These are phyloP conservation scores for Hypoxylon subgilvum DNA, from an alignment of 495 filamentous ascomycete genomes.

Conservation along the genomic window DNA sequence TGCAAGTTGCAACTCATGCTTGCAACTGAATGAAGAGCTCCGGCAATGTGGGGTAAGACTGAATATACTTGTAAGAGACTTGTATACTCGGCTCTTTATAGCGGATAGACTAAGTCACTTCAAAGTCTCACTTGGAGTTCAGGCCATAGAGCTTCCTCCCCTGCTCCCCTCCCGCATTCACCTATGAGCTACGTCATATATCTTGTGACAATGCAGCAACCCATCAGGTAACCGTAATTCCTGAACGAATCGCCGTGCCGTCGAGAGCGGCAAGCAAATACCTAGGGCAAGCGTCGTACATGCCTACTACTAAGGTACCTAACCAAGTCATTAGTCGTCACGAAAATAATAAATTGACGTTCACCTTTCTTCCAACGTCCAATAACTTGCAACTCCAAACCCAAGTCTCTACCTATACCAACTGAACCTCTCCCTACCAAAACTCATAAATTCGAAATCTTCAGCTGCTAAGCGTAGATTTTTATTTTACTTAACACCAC, in stretches of 20 bases:
- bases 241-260: constrained; percentile 16
- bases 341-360: constrained; percentile 23
- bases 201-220: constrained; percentile 31
- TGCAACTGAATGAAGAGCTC: constrained; percentile 1
- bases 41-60: constrained; percentile 17
- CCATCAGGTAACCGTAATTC: constrained; percentile 17
- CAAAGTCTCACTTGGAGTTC: constrained; percentile 14
- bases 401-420: constrained; percentile 13
- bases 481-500: constrained; percentile 3
- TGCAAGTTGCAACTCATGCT: too few relatives aligned
- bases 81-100: too few relatives aligned
- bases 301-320: constrained; percentile 9
- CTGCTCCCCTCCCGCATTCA: constrained; percentile 20
- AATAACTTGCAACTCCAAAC: constrained; percentile 19
- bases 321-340: constrained; percentile 8
- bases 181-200: constrained; percentile 33
- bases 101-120: constrained; percentile 17
- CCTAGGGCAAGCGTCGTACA: constrained; percentile 18
- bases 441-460: neutral
- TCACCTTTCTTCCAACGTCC: constrained; percentile 12
- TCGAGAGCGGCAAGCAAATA: constrained; percentile 13
- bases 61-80: constrained; percentile 19
- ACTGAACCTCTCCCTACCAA: too few relatives aligned
- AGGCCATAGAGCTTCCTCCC: neutral
- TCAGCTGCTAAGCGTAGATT: neutral